A percentile compares a stretch with the other conserved stretches of the same genome.
Conservation (phyloP, 148 eudicot species). For the Cornus florida region DNA sequence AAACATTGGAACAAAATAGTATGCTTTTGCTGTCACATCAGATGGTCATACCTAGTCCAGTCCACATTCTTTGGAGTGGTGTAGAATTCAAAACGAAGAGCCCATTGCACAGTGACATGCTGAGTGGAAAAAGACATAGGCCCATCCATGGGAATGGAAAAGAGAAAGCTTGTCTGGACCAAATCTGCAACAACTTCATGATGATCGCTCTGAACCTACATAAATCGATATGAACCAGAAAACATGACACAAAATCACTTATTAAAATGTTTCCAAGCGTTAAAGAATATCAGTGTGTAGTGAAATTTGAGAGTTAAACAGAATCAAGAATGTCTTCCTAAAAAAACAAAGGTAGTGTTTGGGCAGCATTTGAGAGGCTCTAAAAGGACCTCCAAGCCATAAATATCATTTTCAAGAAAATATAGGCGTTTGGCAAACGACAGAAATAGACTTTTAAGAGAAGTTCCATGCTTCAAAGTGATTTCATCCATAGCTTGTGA, state of each 20-base stretch:
- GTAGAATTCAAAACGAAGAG: constrained; percentile 90
- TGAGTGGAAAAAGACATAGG: constrained; percentile 95
- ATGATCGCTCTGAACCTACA: constrained; percentile 86
- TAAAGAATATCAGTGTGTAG: not conserved
- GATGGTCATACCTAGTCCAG: constrained; percentile 73
- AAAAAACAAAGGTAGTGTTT: too few relatives aligned
- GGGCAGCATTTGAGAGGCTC: not conserved
- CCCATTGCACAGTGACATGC: constrained; percentile 90
- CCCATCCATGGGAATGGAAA: constrained; percentile 95
- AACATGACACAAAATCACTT: not conserved
- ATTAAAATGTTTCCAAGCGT: not conserved
- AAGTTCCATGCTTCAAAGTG: too few relatives aligned
- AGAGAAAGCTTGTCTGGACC: constrained; percentile 91
- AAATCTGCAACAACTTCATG: constrained; percentile 92
- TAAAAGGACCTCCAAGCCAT: not conserved
- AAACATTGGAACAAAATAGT: not conserved
- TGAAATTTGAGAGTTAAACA: not conserved
- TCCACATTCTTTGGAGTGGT: constrained; percentile 84
- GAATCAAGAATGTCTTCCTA: not conserved
- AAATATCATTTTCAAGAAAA: too few relatives aligned
- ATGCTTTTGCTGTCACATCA: not conserved
- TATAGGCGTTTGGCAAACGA: too few relatives aligned
- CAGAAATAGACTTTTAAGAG: too few relatives aligned
- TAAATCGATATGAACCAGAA: constrained; percentile 5
- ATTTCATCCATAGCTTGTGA: too few relatives aligned